Evolutionary conservation across 805 yeast species (phyloP).

Genomic region (Saccharomycopsis oosterbeekiorum): DNA sequence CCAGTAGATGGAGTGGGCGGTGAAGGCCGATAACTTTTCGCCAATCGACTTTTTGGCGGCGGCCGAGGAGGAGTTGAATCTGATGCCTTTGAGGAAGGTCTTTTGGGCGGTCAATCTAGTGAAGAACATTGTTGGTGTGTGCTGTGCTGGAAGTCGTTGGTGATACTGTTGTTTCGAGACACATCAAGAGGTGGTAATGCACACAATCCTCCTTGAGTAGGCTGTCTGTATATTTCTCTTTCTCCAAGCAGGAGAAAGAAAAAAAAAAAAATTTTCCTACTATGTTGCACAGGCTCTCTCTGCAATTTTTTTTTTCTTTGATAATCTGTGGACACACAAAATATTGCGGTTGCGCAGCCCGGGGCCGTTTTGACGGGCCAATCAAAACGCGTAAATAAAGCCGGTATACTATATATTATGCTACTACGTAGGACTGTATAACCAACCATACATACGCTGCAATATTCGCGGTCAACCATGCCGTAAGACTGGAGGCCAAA

Average conservation of each 20-base stretch:
- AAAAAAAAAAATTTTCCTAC: not conserved
- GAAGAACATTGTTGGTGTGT: not conserved
- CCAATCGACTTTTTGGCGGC: not conserved
- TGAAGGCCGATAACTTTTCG: constrained; percentile 16
- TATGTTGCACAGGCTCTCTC: too few species aligned
- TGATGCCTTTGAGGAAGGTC: constrained; percentile 20
- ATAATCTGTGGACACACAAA: too few species aligned
- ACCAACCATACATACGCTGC: too few species aligned
- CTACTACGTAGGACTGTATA: too few species aligned
- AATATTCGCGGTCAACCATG: too few species aligned
- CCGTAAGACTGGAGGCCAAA: too few species aligned
- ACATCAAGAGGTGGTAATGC: not conserved
- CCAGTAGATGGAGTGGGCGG: constrained; percentile 60
- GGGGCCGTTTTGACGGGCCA: not conserved
- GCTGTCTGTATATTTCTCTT: not conserved
- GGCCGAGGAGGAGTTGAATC: constrained; percentile 27
- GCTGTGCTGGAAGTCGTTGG: not conserved
- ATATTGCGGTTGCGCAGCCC: not conserved
- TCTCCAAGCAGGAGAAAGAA: not conserved
- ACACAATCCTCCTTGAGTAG: too few species aligned
- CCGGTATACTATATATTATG: too few species aligned
- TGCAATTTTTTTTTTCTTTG: too few species aligned
- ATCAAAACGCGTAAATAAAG: not conserved
- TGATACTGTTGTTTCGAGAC: not conserved
- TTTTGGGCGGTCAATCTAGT: constrained; percentile 5